These are phyloP conservation scores for Pseudonectria buxi DNA, from an alignment of 2,329 filamentous ascomycete species.

Conservation along the genomic window DNA sequence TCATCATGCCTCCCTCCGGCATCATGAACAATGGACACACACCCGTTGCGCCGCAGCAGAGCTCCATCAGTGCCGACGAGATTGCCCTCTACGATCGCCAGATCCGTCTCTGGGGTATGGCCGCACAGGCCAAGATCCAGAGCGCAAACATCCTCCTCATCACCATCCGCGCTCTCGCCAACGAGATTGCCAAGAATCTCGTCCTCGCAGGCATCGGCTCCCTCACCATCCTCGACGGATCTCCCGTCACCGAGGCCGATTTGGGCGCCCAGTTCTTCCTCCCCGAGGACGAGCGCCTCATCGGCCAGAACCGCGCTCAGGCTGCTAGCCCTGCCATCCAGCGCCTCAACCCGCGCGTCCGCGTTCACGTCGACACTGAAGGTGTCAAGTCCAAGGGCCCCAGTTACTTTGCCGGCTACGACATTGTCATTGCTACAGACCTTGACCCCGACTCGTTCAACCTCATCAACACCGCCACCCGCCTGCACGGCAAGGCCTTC, in stretches of 20 bases:
- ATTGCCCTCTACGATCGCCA: conserved; percentile 96
- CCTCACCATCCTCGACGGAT: conserved; percentile 79
- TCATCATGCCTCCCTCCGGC: neutral
- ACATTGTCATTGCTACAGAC: conserved; percentile 86
- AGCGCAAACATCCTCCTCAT: conserved; percentile 85
- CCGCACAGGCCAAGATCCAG: conserved; percentile 88
- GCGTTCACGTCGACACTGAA: conserved; percentile 61
- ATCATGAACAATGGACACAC: conserved; percentile 6
- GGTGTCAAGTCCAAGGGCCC: conserved; percentile 61
- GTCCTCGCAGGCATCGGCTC: conserved; percentile 89
- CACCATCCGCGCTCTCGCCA: conserved; percentile 78
- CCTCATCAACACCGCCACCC: conserved; percentile 79
- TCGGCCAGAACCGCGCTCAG: conserved; percentile 80
- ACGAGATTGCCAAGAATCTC: conserved; percentile 95
- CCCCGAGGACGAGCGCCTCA: conserved; percentile 51
- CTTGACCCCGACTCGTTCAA: conserved; percentile 68
- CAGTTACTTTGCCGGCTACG: conserved; percentile 71
- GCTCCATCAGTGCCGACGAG: conserved; percentile 56
- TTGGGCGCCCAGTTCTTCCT: conserved; percentile 80
- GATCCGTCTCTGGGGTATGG: conserved; percentile 93
- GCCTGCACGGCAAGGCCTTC: conserved; percentile 71
- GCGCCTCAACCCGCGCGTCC: conserved; percentile 84
- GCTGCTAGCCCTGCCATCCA: conserved; percentile 72
- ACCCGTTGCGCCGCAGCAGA: neutral
- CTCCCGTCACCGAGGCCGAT: conserved; percentile 68